phyloP scores from a whole-genome alignment of 768 basidiomycete species.

The Leccinum barrowsii region DNA sequence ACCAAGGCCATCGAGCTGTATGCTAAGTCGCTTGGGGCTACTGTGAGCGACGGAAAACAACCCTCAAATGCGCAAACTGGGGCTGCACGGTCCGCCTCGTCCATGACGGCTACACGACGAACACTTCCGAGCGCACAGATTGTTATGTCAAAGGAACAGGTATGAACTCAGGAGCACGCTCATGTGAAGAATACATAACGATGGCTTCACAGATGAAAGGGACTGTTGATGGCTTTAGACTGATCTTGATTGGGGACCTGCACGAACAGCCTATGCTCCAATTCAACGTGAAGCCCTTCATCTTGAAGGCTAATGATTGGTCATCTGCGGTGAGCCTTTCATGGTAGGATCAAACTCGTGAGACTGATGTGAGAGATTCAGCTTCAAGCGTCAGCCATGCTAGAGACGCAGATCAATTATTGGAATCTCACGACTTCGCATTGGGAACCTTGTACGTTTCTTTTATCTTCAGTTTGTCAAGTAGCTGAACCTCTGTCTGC shows the following conservation, averaged over 20 bases:
- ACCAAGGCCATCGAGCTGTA: conserved; percentile 87
- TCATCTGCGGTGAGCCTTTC: conserved; percentile 67
- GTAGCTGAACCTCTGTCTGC: conserved; percentile 8
- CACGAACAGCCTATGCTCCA: conserved; percentile 95
- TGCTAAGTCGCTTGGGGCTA: conserved; percentile 35
- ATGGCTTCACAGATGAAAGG: conserved; percentile 61
- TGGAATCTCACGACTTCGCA: conserved; percentile 98
- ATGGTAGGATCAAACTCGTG: neutral
- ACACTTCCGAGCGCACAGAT: conserved; percentile 39
- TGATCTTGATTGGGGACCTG: conserved; percentile 91
- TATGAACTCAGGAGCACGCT: conserved; percentile 29
- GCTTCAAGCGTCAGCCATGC: conserved; percentile 80
- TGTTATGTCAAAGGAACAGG: conserved; percentile 80
- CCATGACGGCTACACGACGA: conserved; percentile 5
- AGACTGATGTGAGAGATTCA: conserved; percentile 29
- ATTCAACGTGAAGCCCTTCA: conserved; percentile 81
- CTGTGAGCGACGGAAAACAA: conserved; percentile 2
- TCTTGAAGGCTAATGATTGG: conserved; percentile 86
- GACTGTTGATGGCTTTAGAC: conserved; percentile 85
- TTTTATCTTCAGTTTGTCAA: neutral
- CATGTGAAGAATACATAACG: conserved; percentile 2
- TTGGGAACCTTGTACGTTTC: conserved; percentile 83
- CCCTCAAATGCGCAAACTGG: conserved; percentile 8
- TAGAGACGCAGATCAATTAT: conserved; percentile 84
- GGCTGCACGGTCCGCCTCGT: conserved; percentile 2